Conservation (phyloP, 257 asterid species). For the Capsicum pubescens region DNA sequence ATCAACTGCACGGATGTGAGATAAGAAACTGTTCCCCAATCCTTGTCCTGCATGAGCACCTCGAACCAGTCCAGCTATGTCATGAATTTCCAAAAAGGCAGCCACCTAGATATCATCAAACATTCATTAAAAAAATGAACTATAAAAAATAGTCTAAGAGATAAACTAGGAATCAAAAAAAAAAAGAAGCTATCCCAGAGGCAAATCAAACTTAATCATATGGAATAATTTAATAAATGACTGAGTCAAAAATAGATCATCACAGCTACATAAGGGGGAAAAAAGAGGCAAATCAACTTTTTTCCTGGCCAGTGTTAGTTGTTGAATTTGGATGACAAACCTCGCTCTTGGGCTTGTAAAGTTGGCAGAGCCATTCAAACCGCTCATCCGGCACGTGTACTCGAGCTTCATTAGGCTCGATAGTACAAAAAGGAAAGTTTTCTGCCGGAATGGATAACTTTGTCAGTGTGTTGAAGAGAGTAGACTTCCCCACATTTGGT, state of each 20-base stretch:
- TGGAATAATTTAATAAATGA: background rate
- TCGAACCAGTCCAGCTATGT: constrained; percentile 96
- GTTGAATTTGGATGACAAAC: constrained; percentile 42
- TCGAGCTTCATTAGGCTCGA: constrained; percentile 98
- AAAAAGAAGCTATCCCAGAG: background rate
- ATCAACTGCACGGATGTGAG: constrained; percentile 98
- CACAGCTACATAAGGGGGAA: background rate
- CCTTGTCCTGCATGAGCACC: constrained; percentile 99
- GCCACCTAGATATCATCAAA: constrained; percentile 59
- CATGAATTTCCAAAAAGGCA: constrained; percentile 96
- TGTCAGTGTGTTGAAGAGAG: constrained; percentile 97
- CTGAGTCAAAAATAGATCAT: background rate
- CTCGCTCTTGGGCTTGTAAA: constrained; percentile 96
- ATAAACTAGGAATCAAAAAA: background rate
- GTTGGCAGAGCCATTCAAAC: constrained; percentile 93
- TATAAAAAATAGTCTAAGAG: background rate
- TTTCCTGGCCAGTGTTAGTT: background rate
- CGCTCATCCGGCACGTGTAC: constrained; percentile 93
- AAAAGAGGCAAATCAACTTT: background rate
- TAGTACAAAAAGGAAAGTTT: constrained; percentile 96
- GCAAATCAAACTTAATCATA: constrained; percentile 16
- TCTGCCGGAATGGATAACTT: constrained; percentile 97
- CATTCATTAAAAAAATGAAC: background rate
- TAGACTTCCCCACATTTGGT: constrained; percentile 97
- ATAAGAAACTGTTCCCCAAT: constrained; percentile 90